phyloP scores from a whole-genome alignment of 2,329 filamentous ascomycete species.

The Xylaria sp. region DNA sequence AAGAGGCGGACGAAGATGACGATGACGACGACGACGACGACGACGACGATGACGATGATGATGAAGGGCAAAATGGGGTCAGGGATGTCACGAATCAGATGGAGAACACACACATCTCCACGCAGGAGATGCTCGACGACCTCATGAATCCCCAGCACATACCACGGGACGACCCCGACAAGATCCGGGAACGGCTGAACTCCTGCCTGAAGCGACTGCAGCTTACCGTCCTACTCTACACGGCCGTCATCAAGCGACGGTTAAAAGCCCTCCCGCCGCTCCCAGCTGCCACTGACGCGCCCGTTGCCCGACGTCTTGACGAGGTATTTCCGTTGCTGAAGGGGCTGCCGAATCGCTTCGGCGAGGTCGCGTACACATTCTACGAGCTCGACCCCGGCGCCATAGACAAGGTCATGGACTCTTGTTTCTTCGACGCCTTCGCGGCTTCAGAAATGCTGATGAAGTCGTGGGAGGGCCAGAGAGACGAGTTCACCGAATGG shows the following conservation, averaged over 20 bases:
- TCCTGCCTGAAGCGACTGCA: conserved; percentile 66
- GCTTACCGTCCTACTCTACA: conserved; percentile 68
- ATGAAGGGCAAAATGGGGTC: conserved; percentile 44
- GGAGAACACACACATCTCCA: conserved; percentile 39
- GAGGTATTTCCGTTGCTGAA: conserved; percentile 59
- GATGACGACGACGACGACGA: conserved; percentile 55
- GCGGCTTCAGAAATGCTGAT: conserved; percentile 57
- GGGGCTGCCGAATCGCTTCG: conserved; percentile 66
- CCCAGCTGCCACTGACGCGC: conserved; percentile 37
- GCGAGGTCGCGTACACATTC: conserved; percentile 71
- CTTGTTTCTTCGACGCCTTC: conserved; percentile 63
- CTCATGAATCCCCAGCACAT: conserved; percentile 68
- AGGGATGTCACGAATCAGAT: conserved; percentile 44
- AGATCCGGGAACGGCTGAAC: conserved; percentile 67
- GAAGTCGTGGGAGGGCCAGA: conserved; percentile 63
- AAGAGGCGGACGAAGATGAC: conserved; percentile 67
- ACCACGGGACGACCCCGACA: conserved; percentile 64
- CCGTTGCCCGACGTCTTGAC: conserved; percentile 53
- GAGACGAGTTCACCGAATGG: conserved; percentile 82
- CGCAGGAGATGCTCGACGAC: conserved; percentile 66
- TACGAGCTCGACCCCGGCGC: conserved; percentile 67
- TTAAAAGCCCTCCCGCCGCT: conserved; percentile 60
- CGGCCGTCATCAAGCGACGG: conserved; percentile 70
- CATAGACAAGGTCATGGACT: conserved; percentile 61
- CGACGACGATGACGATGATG: conserved; percentile 46